Percentiles rank a stretch among this genome's conserved stretches.
phyloP scores from a whole-genome alignment of 495 filamentous ascomycete genomes.

The Hypoxylon subgilvum region DNA sequence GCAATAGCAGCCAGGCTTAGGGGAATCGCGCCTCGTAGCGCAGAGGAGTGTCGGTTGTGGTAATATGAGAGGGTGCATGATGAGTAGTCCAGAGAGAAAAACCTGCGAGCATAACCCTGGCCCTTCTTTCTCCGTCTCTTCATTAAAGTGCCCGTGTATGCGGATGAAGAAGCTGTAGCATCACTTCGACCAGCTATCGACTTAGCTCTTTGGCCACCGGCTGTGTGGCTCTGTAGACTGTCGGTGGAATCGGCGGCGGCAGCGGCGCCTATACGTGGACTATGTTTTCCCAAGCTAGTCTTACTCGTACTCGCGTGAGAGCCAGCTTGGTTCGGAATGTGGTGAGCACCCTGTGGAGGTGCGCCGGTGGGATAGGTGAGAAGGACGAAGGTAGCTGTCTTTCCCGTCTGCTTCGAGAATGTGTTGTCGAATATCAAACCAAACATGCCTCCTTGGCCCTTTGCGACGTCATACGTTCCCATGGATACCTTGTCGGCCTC shows the following conservation, averaged over 20 bases:
- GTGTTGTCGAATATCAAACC: slow-evolving; percentile 98
- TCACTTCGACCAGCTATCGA: slow-evolving; percentile 46
- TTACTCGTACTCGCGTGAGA: slow-evolving; percentile 54
- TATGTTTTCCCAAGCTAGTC: slow-evolving; percentile 55
- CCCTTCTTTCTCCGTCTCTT: slow-evolving; percentile 92
- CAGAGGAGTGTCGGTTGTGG: slow-evolving; percentile 87
- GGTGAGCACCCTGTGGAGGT: slow-evolving; percentile 78
- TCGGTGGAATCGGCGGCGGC: slow-evolving; percentile 59
- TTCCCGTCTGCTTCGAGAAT: slow-evolving; percentile 93
- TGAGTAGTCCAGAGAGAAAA: slow-evolving; percentile 92
- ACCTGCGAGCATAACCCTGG: slow-evolving; percentile 89
- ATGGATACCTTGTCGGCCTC: slow-evolving; percentile 95
- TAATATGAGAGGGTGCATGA: slow-evolving; percentile 95
- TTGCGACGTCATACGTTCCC: slow-evolving; percentile 80
- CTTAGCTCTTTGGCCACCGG: slow-evolving; percentile 35
- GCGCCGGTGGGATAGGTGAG: slow-evolving; percentile 87
- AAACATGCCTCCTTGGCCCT: slow-evolving; percentile 84
- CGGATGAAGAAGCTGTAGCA: slow-evolving; percentile 38
- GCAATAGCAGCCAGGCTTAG: slow-evolving; percentile 88
- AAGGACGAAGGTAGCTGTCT: slow-evolving; percentile 91
- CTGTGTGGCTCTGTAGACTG: slow-evolving; percentile 59
- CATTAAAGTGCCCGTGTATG: slow-evolving; percentile 77
- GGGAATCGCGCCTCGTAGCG: slow-evolving; percentile 88
- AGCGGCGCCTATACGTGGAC: slow-evolving; percentile 45
- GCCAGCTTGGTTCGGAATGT: slow-evolving; percentile 63